These are phyloP conservation scores for Phytophthora cactorum DNA, from an alignment of 352 stramenopile species.

Conservation along the genomic window DNA sequence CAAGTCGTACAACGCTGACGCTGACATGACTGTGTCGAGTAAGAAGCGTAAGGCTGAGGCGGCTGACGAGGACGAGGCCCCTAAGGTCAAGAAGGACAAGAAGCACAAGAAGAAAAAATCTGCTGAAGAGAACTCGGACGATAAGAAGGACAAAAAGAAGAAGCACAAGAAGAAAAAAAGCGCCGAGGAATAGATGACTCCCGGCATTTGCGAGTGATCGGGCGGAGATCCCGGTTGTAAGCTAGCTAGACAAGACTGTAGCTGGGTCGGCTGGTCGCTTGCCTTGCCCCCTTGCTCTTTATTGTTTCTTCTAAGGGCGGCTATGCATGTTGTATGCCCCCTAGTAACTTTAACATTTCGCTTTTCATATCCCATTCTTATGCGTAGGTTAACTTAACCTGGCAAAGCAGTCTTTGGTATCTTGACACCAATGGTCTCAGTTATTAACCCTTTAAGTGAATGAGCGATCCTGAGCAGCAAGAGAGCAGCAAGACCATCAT, in stretches of 20 bases:
- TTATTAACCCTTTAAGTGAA: background rate
- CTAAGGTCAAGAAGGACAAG: constrained; percentile 71
- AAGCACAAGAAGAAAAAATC: constrained; percentile 85
- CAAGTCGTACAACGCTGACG: constrained; percentile 94
- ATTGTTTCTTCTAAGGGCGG: constrained; percentile 24
- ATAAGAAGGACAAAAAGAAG: constrained; percentile 51
- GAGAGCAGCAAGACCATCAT: constrained; percentile 18
- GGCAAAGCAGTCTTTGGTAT: background rate
- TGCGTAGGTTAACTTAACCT: too few species aligned
- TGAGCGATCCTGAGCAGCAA: constrained; percentile 13
- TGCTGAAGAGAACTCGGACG: constrained; percentile 41
- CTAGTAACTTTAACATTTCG: constrained; percentile 44
- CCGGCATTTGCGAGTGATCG: constrained; percentile 3
- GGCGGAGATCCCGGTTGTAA: constrained; percentile 15
- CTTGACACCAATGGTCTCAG: background rate
- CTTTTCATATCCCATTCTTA: constrained; percentile 27
- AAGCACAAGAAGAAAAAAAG: constrained; percentile 56
- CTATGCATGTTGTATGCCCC: constrained; percentile 7
- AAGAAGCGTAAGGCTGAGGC: constrained; percentile 81
- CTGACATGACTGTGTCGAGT: constrained; percentile 96
- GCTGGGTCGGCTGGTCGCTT: constrained; percentile 26
- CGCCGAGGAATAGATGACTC: constrained; percentile 54
- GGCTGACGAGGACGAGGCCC: constrained; percentile 68
- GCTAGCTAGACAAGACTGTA: constrained; percentile 30
- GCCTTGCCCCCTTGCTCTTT: constrained; percentile 29